A percentile compares a stretch with the other conserved stretches of the same genome.
These are phyloP conservation scores for Aegilops tauschii DNA, from an alignment of 176 grass and related monocot genomes.

Conservation along the genomic window DNA sequence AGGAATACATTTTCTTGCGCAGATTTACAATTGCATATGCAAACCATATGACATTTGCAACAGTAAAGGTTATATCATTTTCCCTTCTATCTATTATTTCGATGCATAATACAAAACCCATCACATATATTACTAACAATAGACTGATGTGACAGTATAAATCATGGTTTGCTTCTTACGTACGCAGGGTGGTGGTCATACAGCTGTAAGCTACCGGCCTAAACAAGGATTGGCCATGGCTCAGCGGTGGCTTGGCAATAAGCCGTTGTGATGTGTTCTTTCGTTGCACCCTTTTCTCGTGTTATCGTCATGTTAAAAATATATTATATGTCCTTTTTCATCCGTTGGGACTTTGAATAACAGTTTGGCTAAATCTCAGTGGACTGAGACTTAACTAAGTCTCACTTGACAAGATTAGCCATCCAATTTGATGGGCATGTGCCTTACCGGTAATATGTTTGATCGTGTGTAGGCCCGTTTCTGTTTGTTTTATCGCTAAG, in stretches of 20 bases:
- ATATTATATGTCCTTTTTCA: no score
- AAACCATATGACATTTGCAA: constrained; percentile 47
- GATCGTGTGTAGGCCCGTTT: no score
- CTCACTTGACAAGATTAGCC: no score
- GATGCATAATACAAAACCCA: background rate
- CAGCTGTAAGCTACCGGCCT: constrained; percentile 34
- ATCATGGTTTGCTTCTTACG: background rate
- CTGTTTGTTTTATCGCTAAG: no score
- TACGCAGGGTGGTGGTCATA: constrained; percentile 34
- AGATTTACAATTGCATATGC: constrained; percentile 41
- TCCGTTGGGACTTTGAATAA: no score
- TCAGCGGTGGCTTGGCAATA: constrained; percentile 28
- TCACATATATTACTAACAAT: background rate
- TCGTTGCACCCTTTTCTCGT: background rate
- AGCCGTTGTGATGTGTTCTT: background rate
- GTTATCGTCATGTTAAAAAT: no score
- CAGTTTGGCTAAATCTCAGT: no score
- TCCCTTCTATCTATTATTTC: background rate
- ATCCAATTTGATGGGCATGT: no score
- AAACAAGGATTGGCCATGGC: constrained; percentile 34
- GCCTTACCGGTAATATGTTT: no score
- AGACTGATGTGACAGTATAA: background rate
- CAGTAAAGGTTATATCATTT: constrained; percentile 36
- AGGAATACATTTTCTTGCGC: background rate
- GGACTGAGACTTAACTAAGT: no score